Evolutionary conservation across 768 basidiomycete species (phyloP), one percentile per base, ranked within the genome.

Genomic region (Mycena capillaripes): DNA sequence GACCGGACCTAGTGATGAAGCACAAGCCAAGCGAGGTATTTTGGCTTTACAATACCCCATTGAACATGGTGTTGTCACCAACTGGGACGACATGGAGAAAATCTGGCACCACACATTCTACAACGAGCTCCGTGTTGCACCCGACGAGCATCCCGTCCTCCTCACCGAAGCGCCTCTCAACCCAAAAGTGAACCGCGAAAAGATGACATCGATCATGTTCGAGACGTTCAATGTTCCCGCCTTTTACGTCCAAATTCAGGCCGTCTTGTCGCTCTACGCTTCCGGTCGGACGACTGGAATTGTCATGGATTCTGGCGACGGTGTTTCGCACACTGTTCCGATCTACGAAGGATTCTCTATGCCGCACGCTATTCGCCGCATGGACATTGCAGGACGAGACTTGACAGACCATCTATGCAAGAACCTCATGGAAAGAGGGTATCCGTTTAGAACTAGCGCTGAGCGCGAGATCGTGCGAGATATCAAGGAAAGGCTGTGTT

Each of bases 191-290:
- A 91, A 91, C 86, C 82, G 90, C 75, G 90, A 91, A 82, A 89
- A 90, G 85, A 90, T 88, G 87, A 91, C 90, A 68, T 89, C 90
- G 81, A 91, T 91, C 88, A 91, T 91, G 90, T 91, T 92, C 81
- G 90, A 92, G 83, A 91, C 90, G 29, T 91, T 91, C 87, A 91
- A 90, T 83, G 89, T 87, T 16, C 91, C 90, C 61, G 90, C 91
- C 1, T 90, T 91, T 86, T 91, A 91, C 86, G 90, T 91, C 70
- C 84, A 88, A 53, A 91, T 91, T 81, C 90, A 91, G 84, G 90
- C 90, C 78, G 90, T 91, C 63, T 83, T 92, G 19, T 90, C 90
- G 55, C 85, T 91, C 38, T 90, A 91, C 82, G 90, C 90, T 27
- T 90, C 90, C 40, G 90, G 90, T 79, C 88, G 90, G 80, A 91